These are phyloP conservation scores for Primulina tabacum DNA, from an alignment of 257 asterid species.

Conservation along the genomic window DNA sequence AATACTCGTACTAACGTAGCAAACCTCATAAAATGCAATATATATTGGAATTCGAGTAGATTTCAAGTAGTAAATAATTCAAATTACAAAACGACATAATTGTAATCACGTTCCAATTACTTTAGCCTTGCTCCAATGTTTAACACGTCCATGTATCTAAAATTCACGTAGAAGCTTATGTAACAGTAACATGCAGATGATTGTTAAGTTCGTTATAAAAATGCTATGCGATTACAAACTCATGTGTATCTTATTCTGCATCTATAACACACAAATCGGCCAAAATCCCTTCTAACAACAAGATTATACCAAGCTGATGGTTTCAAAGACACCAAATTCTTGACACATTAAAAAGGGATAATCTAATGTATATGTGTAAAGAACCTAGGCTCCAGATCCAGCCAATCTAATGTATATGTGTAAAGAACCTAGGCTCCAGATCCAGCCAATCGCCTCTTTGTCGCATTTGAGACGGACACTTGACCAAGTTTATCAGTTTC, in stretches of 20 bases:
- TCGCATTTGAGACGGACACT: constrained; percentile 82
- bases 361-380: neutral
- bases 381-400: constrained; percentile 67
- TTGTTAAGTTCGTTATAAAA: too few relatives aligned
- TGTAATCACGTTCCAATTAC: too few relatives aligned
- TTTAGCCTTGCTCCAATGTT: too few relatives aligned
- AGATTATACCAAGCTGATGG: neutral
- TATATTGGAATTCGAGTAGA: too few relatives aligned
- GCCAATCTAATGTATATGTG: constrained; percentile 41
- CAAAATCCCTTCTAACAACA: neutral
- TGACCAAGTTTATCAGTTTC: constrained; percentile 73
- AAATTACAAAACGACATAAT: too few relatives aligned
- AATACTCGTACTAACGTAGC: too few relatives aligned
- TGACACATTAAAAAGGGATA: constrained; percentile 5
- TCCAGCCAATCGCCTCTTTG: constrained; percentile 89
- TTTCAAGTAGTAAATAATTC: too few relatives aligned
- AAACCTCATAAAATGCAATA: too few relatives aligned
- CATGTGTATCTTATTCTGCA: neutral
- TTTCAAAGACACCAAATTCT: constrained; percentile 1
- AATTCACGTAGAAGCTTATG: too few relatives aligned
- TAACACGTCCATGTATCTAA: too few relatives aligned
- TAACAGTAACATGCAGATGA: neutral
- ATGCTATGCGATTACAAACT: neutral
- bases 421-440: constrained; percentile 50
- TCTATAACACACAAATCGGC: neutral